Evolutionary conservation across 306 rosid genomes (phyloP), one percentile per base, ranked within the genome.

Genomic region (Malus asiatica): DNA sequence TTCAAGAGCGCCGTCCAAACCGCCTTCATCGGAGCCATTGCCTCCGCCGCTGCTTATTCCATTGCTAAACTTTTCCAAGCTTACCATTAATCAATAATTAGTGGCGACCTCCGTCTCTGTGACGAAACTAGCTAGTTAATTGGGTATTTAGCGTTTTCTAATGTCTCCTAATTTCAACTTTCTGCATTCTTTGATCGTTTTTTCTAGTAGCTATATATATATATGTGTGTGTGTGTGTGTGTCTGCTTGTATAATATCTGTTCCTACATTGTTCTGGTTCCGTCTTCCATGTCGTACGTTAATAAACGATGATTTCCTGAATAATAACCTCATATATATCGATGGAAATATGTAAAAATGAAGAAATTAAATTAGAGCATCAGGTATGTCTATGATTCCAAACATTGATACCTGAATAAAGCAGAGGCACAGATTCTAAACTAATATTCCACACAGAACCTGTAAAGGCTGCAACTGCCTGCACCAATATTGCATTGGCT

Each of bases 41-140:
- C 97, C 3, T 94, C 98, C 2, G 95, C 98, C 0, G 93, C 97
- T 33, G 98, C 98, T 78, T 93, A 82, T 70, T 86, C 89, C 76
- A 45, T 93, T 72, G 98, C 98, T 11, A 93, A 90, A 79, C 84
- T 82, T 32, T 76, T 93, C 72, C 84, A 80, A 60, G 69, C 90
- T 11, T 73, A 60, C 68, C 68, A 40, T 14, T 71, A 55, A n/a
- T 16, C 68, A 40, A 14, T 71, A 55, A n/a, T 16, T 69, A 69
- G 45, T 9, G 12, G 45, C 45, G 1, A 42, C 12, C 12, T 42
- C 45, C 12, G 12, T 42, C 45, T 42, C 45, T 9, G 11, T 40
- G 44, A 40, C 3, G 10, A 8, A 40, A 40, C 44, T 40, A 48
- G 25, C 60, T 55, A 55, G 10, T 19, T 19, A 40, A 40, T 40